Conservation (phyloP, 495 filamentous ascomycete species). For the Hyaloscypha hepaticicola region DNA sequence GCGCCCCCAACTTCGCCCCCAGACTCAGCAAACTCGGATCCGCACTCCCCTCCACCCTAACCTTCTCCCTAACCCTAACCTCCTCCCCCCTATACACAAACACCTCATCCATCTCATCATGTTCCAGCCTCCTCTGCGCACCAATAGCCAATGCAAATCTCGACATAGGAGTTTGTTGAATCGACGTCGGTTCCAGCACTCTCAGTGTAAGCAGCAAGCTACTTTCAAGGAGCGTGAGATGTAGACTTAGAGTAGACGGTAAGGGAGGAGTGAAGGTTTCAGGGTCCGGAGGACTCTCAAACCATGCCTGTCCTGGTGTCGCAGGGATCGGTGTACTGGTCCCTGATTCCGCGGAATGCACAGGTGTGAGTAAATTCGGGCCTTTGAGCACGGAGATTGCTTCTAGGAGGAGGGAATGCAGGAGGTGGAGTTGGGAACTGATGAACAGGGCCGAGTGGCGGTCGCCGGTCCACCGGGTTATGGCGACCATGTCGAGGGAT, state of each 20-base stretch:
- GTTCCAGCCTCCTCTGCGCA: conserved; percentile 59
- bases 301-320: conserved; percentile 34
- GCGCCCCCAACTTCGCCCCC: conserved; percentile 79
- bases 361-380: conserved; percentile 37
- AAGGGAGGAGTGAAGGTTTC: conserved; percentile 47
- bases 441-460: conserved; percentile 59
- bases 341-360: not conserved
- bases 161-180: conserved; percentile 47
- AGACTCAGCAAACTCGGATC: conserved; percentile 88
- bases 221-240: conserved; percentile 75
- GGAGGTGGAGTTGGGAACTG: conserved; percentile 72
- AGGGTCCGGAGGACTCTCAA: conserved; percentile 31
- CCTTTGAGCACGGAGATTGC: conserved; percentile 60
- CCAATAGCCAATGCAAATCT: conserved; percentile 56
- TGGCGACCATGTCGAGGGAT: conserved; percentile 73
- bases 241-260: conserved; percentile 63
- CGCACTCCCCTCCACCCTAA: conserved; percentile 78
- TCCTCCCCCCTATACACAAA: conserved; percentile 61
- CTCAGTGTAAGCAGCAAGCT: conserved; percentile 76
- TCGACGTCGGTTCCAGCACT: conserved; percentile 64
- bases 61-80: conserved; percentile 84
- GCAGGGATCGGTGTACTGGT: not conserved
- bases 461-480: conserved; percentile 66
- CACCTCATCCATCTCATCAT: conserved; percentile 77
- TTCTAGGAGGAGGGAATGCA: conserved; percentile 73